Evolutionary conservation across 2,329 filamentous ascomycete species (phyloP).

Genomic region (Didymella segeticola): DNA sequence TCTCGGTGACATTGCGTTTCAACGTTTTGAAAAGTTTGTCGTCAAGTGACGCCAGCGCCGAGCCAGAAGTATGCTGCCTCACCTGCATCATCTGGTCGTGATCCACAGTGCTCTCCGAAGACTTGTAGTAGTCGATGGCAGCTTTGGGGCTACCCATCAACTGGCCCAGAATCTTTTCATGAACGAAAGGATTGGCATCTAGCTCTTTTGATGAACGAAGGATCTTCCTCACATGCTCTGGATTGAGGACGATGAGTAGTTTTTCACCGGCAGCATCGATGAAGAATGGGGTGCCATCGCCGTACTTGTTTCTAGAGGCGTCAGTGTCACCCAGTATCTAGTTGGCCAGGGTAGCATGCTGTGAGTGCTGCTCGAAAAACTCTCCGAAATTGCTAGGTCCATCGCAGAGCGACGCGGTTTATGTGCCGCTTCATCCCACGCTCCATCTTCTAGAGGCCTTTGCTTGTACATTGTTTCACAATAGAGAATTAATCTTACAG

Average conservation of each 20-base stretch:
- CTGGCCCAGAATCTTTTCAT: constrained; percentile 22
- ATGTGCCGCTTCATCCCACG: no score
- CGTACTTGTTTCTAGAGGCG: constrained; percentile 20
- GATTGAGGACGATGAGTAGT: constrained; percentile 21
- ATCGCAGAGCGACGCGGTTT: no score
- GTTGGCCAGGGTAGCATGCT: no score
- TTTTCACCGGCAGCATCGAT: constrained; percentile 25
- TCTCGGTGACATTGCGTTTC: constrained; percentile 11
- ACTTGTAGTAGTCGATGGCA: constrained; percentile 23
- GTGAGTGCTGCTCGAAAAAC: no score
- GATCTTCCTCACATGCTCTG: constrained; percentile 21
- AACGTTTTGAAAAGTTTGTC: constrained; percentile 17
- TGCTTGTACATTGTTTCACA: neutral
- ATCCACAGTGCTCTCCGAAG: neutral
- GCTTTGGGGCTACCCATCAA: constrained; percentile 24
- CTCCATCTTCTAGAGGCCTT: no score
- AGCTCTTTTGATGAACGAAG: constrained; percentile 14
- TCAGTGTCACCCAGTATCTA: no score
- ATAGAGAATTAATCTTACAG: constrained; percentile 17
- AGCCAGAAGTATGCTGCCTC: constrained; percentile 11
- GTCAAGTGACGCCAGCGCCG: neutral
- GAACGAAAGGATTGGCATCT: constrained; percentile 25
- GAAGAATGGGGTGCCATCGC: constrained; percentile 24
- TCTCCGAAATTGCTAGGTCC: no score
- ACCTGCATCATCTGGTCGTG: constrained; percentile 15